A percentile compares a stretch with the other conserved stretches of the same genome.
Evolutionary conservation across 148 eudicot genomes (phyloP).

Genomic region (Persicaria tinctoria): DNA sequence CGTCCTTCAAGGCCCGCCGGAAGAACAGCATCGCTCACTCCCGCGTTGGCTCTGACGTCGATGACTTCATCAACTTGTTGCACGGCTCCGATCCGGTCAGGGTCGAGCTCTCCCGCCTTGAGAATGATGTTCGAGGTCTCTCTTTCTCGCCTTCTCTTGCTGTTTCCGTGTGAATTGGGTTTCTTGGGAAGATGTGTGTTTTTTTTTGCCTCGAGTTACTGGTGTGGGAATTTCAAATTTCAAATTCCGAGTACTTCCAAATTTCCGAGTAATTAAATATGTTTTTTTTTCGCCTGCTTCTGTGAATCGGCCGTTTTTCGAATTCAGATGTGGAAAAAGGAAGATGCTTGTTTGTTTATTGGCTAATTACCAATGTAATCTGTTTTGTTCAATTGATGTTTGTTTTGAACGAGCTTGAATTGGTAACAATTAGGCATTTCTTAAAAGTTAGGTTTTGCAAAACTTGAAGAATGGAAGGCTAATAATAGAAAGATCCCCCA

Average conservation of each 20-base stretch:
- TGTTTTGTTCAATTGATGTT: too few relatives aligned
- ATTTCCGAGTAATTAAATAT: too few relatives aligned
- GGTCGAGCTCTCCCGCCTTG: conserved; percentile 83
- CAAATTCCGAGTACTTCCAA: neutral
- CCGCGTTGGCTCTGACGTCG: conserved; percentile 43
- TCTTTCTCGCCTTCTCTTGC: neutral
- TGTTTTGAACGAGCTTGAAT: too few relatives aligned
- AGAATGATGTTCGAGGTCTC: conserved; percentile 76
- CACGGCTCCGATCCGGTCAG: conserved; percentile 97
- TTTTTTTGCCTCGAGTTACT: neutral
- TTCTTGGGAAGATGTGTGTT: neutral
- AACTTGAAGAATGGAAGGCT: too few relatives aligned
- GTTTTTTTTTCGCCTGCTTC: too few relatives aligned
- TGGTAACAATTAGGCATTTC: too few relatives aligned
- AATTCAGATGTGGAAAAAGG: too few relatives aligned
- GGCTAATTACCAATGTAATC: too few relatives aligned
- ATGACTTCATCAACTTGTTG: conserved; percentile 44
- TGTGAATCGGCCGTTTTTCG: too few relatives aligned
- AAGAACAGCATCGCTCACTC: conserved; percentile 17
- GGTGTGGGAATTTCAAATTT: neutral
- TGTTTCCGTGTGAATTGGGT: neutral
- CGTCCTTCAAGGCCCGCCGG: conserved; percentile 39
- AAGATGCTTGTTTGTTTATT: too few relatives aligned
- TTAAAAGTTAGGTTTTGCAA: too few relatives aligned
- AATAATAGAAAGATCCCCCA: too few relatives aligned